Conservation (phyloP, 768 basidiomycete species). For the Termitomyces sp. region DNA sequence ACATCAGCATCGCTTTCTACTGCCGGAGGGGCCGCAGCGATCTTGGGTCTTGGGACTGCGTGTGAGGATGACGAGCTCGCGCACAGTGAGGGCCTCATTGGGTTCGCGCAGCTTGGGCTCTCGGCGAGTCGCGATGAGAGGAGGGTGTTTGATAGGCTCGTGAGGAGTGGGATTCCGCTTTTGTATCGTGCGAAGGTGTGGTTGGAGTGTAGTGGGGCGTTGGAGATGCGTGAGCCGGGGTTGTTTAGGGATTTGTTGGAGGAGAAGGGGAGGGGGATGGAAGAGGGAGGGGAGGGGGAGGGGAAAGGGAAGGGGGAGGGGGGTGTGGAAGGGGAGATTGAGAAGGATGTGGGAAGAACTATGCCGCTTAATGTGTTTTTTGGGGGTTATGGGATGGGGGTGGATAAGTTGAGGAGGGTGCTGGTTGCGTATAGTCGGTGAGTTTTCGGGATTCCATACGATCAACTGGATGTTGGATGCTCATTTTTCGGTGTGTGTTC, state of each 20-base stretch:
- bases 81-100: constrained; percentile 85
- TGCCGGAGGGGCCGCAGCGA: constrained; percentile 51
- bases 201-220: constrained; percentile 90
- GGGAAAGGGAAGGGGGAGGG: constrained; percentile 36
- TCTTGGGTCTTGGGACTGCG: constrained; percentile 64
- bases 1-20: constrained; percentile 23
- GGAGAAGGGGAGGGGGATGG: constrained; percentile 30
- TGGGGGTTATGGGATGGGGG: constrained; percentile 93
- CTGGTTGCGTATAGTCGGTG: constrained; percentile 91
- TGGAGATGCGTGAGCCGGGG: constrained; percentile 92
- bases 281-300: no score
- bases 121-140: constrained; percentile 76
- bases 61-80: constrained; percentile 70
- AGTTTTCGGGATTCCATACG: constrained; percentile 22
- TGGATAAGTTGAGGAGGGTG: constrained; percentile 86
- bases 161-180: constrained; percentile 86
- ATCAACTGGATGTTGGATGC: background rate
- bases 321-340: constrained; percentile 74
- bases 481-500: constrained; percentile 6
- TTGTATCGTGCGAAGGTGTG: constrained; percentile 85
- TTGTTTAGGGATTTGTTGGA: constrained; percentile 82
- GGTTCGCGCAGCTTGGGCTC: constrained; percentile 84
- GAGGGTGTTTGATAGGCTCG: constrained; percentile 73
- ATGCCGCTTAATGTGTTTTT: constrained; percentile 97
- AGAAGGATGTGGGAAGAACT: constrained; percentile 91